These are phyloP conservation scores for Trichoderma virens DNA, from an alignment of 495 filamentous ascomycete genomes.

Conservation along the genomic window DNA sequence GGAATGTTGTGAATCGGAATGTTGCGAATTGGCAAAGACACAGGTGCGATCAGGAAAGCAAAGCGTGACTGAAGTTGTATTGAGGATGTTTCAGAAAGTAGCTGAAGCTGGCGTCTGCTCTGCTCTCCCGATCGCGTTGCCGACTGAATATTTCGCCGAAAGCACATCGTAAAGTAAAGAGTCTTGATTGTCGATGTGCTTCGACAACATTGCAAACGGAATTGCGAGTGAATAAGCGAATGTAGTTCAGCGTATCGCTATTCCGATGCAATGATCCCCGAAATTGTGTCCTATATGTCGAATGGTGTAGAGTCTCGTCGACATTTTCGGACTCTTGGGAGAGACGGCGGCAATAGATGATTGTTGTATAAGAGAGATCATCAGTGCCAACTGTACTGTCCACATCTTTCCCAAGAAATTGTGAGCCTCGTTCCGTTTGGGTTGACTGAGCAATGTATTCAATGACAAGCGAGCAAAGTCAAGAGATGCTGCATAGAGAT, in stretches of 20 bases:
- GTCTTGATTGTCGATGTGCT: not conserved
- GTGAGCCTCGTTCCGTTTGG: not conserved
- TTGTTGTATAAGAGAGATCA: not conserved
- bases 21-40: not conserved
- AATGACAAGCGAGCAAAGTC: no score
- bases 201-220: not conserved
- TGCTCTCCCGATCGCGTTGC: not conserved
- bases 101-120: not conserved
- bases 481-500: not conserved
- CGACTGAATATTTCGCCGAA: not conserved
- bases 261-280: constrained; percentile 1
- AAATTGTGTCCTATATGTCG: not conserved
- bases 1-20: not conserved
- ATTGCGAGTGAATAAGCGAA: not conserved
- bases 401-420: not conserved
- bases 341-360: not conserved
- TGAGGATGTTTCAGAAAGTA: not conserved
- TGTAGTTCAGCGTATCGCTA: not conserved
- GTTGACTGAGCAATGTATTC: not conserved
- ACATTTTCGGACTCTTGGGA: not conserved
- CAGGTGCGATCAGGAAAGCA: not conserved
- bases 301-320: not conserved
- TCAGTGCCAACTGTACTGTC: not conserved
- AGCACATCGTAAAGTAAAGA: not conserved
- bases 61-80: not conserved